Evolutionary conservation across 345 rosid species (phyloP).

Genomic region (Dovyalis caffra): DNA sequence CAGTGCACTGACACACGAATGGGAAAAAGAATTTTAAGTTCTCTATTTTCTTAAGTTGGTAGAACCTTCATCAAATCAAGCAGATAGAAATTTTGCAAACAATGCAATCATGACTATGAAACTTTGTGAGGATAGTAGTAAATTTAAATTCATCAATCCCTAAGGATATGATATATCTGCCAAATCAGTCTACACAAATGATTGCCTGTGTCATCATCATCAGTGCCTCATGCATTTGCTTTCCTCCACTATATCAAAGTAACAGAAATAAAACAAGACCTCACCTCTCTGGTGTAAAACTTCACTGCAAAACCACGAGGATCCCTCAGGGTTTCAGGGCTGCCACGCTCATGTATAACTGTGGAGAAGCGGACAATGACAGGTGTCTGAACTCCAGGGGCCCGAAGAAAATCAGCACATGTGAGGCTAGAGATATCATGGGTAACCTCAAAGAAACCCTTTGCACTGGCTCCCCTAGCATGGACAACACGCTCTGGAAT

Average conservation of each 20-base stretch:
- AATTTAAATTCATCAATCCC: not conserved
- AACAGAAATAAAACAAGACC: not conserved
- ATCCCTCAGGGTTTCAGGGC: constrained; percentile 95
- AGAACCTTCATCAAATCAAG: not conserved
- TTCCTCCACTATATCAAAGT: not conserved
- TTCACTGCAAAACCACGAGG: constrained; percentile 98
- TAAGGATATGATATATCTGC: not conserved
- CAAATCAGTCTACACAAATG: not conserved
- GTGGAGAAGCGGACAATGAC: constrained; percentile 97
- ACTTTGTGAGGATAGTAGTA: not conserved
- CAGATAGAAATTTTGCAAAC: not conserved
- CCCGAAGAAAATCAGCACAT: constrained; percentile 94
- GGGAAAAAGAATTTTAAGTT: no score
- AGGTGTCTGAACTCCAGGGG: constrained; percentile 92
- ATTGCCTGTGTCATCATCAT: not conserved
- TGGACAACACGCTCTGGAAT: constrained; percentile 99
- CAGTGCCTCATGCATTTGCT: not conserved
- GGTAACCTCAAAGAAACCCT: constrained; percentile 98
- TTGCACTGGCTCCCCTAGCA: constrained; percentile 97
- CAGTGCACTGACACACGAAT: no score
- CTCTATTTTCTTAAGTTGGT: no score
- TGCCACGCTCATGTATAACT: constrained; percentile 97
- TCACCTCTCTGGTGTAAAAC: constrained; percentile 97
- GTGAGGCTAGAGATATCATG: constrained; percentile 75
- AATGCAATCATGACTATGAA: no score